Conservation (phyloP, 2,329 filamentous ascomycete genomes). For the Colletotrichum agaves region DNA sequence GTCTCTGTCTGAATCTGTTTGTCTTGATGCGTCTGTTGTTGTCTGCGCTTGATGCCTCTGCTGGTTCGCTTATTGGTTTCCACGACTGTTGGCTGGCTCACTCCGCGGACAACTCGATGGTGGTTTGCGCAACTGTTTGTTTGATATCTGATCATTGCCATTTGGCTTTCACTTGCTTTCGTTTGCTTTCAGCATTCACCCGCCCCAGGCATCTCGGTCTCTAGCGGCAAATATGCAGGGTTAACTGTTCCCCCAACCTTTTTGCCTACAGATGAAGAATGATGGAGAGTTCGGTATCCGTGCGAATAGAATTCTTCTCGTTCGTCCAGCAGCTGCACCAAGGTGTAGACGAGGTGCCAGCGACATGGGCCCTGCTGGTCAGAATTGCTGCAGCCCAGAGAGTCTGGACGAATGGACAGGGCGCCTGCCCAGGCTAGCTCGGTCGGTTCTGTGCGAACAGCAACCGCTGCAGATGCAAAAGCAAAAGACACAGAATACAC, state of each 20-base stretch:
- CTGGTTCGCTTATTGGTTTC: not conserved
- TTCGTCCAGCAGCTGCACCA: conserved; percentile 17
- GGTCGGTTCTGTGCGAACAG: conserved; percentile 13
- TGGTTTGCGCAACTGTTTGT: not conserved
- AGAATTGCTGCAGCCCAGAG: conserved; percentile 34
- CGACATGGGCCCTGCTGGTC: conserved; percentile 34
- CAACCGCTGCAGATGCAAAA: conserved; percentile 17
- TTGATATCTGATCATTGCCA: not conserved
- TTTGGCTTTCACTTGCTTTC: not conserved
- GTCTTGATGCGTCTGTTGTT: not conserved
- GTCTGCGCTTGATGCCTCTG: not conserved
- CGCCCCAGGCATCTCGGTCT: not conserved
- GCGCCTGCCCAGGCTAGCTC: conserved; percentile 26
- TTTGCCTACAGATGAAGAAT: conserved; percentile 14
- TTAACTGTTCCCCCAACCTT: not conserved
- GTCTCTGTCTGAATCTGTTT: conserved; percentile 10
- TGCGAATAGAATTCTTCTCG: conserved; percentile 17
- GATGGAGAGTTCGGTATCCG: conserved; percentile 19
- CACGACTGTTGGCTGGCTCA: not conserved
- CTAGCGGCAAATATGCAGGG: no score
- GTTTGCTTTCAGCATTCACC: not conserved
- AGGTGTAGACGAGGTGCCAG: conserved; percentile 31
- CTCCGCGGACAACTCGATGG: not conserved
- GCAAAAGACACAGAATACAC: not conserved
- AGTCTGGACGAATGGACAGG: conserved; percentile 27